A percentile compares a stretch with the other conserved stretches of the same genome.
Evolutionary conservation across 441 rosid genomes (phyloP).

Genomic region (Pelargonium cotyledonis): DNA sequence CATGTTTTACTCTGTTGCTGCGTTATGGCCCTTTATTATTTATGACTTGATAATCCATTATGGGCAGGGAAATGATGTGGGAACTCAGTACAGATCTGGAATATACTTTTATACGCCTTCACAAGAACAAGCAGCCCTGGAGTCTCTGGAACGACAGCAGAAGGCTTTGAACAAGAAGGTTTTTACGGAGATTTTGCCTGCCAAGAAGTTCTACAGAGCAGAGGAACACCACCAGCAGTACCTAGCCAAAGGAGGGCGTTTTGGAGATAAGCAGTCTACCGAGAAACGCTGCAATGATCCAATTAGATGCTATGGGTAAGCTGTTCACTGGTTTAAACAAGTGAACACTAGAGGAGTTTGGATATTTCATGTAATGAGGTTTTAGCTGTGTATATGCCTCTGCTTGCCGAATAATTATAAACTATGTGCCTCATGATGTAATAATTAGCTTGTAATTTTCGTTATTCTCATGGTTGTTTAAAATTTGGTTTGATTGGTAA

Average conservation of each 20-base stretch:
- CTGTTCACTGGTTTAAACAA: not conserved
- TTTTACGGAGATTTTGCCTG: constrained; percentile 73
- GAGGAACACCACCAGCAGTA: constrained; percentile 90
- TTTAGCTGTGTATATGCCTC: constrained; percentile 2
- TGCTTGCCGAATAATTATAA: not conserved
- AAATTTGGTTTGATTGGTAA: too few species aligned
- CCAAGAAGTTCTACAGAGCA: constrained; percentile 81
- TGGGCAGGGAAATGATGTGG: constrained; percentile 79
- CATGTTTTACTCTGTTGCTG: not conserved
- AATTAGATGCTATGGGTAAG: constrained; percentile 80
- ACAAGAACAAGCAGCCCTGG: constrained; percentile 69
- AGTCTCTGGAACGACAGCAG: constrained; percentile 59
- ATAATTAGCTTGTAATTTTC: too few species aligned
- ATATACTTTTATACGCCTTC: constrained; percentile 74
- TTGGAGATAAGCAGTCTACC: constrained; percentile 59
- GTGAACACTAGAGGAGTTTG: constrained; percentile 3
- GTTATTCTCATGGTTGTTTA: too few species aligned
- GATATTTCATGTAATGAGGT: constrained; percentile 9
- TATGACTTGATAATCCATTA: constrained; percentile 3
- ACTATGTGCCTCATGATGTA: too few species aligned
- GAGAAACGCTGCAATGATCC: constrained; percentile 82
- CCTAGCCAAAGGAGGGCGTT: constrained; percentile 78
- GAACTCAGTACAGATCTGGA: constrained; percentile 84
- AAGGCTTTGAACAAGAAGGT: constrained; percentile 54
- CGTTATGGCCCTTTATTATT: not conserved